Evolutionary conservation across 768 basidiomycete species (phyloP), one percentile per base, ranked within the genome.

Genomic region (Lactarius trivialis): DNA sequence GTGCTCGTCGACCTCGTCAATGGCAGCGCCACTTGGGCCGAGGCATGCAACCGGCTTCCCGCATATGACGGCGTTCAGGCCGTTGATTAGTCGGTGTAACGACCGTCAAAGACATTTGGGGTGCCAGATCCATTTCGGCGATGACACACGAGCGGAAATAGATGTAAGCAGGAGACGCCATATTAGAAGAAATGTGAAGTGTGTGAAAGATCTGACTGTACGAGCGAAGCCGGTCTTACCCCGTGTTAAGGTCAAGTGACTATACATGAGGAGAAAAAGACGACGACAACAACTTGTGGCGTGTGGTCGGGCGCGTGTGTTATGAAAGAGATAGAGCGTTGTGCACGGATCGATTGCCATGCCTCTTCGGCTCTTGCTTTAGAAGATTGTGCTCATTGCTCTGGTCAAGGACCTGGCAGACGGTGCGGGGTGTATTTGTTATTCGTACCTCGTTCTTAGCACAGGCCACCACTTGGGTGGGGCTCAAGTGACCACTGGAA

Each of bases 51-150:
- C 66, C 78, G 82, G 57, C 75, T 98, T 68, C 84, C 87, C 12
- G 81, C 78, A 32, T 98, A 98, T 75, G 88, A 90, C 68, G 95
- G 94, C 56, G 86, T 89, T 53, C 96, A 98, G 75, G 95, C 89
- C 19, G 76, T 93, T 48, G 86, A 88, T 48, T 76, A 64, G 60
- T 49, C 34, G 53, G 37, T 37, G 15, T 34, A 37, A 26, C 21
- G 17, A 36, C 21, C 28, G 39, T 58, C 32, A 39, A 54, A 53
- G 41, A 64, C 19, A 60, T 64, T 64, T 60, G 63, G 63, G 63
- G 63, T 56, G 36, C 58, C 26, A 28, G 30, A 55, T 55, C n/a
- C 28, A 37, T 37, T 26, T 45, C n/a, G 48, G 48, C 9, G 53
- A 33, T 55, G 62, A 45, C 39, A 55, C 58, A 32, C 24, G 19